Conservation (phyloP, 192 early-diverging fungal species). For the Backusella mclennaniae region DNA sequence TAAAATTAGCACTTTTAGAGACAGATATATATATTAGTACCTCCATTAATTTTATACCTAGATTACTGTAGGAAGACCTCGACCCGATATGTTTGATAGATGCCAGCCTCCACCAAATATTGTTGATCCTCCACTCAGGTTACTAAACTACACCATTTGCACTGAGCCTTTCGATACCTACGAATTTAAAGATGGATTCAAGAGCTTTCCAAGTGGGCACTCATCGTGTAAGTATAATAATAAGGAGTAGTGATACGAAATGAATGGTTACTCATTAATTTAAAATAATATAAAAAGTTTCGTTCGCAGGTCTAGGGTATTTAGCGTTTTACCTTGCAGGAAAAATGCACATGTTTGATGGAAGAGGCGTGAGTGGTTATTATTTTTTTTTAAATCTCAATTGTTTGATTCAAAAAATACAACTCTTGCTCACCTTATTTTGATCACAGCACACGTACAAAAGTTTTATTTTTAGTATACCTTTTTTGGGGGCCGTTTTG, state of each 20-base stretch:
- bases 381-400: background rate
- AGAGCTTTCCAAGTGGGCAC: conserved; percentile 89
- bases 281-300: conserved; percentile 34
- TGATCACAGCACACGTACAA: conserved; percentile 58
- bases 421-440: background rate
- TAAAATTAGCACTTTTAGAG: background rate
- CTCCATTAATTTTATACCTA: background rate
- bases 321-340: conserved; percentile 69
- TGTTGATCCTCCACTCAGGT: conserved; percentile 53
- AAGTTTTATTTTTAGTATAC: conserved; percentile 57
- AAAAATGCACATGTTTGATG: conserved; percentile 71
- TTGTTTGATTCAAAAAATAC: background rate
- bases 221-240: conserved; percentile 54
- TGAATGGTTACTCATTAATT: background rate
- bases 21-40: background rate
- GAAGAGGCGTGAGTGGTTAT: conserved; percentile 40
- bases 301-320: conserved; percentile 71
- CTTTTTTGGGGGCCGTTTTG: conserved; percentile 53
- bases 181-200: conserved; percentile 73
- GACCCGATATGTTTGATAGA: conserved; percentile 56
- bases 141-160: conserved; percentile 62
- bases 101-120: conserved; percentile 38
- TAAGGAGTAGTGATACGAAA: background rate
- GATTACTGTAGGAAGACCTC: conserved; percentile 49
- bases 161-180: conserved; percentile 42